These are phyloP conservation scores for Aspergillus saccharolyticus DNA, from an alignment of 495 filamentous ascomycete genomes.

Conservation along the genomic window DNA sequence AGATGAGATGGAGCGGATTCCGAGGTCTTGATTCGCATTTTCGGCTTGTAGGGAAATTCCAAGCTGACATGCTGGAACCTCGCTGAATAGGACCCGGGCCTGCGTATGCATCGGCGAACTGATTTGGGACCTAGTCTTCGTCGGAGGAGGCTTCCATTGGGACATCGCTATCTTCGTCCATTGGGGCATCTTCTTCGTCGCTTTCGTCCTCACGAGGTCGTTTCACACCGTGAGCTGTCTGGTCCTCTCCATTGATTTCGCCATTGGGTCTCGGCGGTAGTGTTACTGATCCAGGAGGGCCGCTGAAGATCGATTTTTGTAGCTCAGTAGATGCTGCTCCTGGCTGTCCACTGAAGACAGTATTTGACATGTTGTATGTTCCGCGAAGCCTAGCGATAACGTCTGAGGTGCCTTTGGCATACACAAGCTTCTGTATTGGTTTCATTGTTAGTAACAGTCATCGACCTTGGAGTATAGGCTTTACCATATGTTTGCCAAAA, in stretches of 20 bases:
- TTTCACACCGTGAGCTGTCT: conserved; percentile 48
- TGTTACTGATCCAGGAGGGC: conserved; percentile 48
- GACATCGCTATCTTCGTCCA: conserved; percentile 64
- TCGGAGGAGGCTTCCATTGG: conserved; percentile 52
- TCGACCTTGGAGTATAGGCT: conserved; percentile 18
- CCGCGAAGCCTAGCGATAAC: conserved; percentile 85
- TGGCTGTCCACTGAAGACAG: conserved; percentile 37
- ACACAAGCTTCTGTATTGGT: conserved; percentile 67
- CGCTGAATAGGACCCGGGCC: neutral
- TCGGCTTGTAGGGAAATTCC: neutral
- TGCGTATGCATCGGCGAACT: neutral
- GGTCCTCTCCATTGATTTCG: conserved; percentile 29
- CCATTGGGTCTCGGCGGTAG: conserved; percentile 38
- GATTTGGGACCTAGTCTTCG: conserved; percentile 35
- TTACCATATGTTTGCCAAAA: conserved; percentile 80
- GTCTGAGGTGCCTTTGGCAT: conserved; percentile 82
- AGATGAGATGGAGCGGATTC: conserved; percentile 14
- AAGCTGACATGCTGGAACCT: neutral
- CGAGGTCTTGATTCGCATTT: neutral
- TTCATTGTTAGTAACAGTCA: neutral
- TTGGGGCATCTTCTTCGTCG: conserved; percentile 62
- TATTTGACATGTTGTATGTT: conserved; percentile 64
- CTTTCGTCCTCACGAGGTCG: conserved; percentile 68
- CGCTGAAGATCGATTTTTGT: conserved; percentile 77
- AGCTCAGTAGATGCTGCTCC: conserved; percentile 64